Evolutionary conservation across 2,329 filamentous ascomycete genomes (phyloP).

Genomic region (Microdochium trichocladiopsis): DNA sequence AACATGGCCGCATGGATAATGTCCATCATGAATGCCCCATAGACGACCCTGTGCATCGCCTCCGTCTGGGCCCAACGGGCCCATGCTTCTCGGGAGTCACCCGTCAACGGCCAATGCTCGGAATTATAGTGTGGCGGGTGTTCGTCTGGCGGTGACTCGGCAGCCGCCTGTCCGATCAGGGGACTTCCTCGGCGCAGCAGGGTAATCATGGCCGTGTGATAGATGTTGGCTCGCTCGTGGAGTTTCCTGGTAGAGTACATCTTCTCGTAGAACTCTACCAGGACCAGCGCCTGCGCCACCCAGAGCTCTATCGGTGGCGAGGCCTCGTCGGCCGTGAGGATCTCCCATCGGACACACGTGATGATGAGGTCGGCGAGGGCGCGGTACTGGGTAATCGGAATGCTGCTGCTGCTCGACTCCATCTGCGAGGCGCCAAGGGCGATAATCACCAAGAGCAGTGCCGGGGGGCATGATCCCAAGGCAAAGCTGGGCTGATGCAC

Average conservation of each 20-base stretch:
- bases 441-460: slow-evolving; percentile 75
- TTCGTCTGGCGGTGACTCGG: slow-evolving; percentile 68
- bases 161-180: slow-evolving; percentile 70
- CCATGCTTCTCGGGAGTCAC: slow-evolving; percentile 58
- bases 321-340: slow-evolving; percentile 76
- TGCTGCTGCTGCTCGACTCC: slow-evolving; percentile 55
- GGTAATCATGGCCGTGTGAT: slow-evolving; percentile 79
- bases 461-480: slow-evolving; percentile 67
- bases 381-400: slow-evolving; percentile 36
- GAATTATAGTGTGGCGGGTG: slow-evolving; percentile 45
- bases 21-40: slow-evolving; percentile 84
- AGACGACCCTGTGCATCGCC: slow-evolving; percentile 78
- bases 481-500: slow-evolving; percentile 84
- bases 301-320: slow-evolving; percentile 77
- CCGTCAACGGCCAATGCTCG: slow-evolving; percentile 31
- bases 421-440: slow-evolving; percentile 77
- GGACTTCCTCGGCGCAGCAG: slow-evolving; percentile 82
- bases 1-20: slow-evolving; percentile 89
- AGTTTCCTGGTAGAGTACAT: slow-evolving; percentile 77
- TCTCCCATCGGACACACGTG: slow-evolving; percentile 70
- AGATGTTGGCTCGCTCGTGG: slow-evolving; percentile 84
- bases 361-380: slow-evolving; percentile 54
- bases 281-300: slow-evolving; percentile 77
- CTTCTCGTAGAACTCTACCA: slow-evolving; percentile 88
- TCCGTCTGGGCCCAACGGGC: slow-evolving; percentile 84